These are phyloP conservation scores for Lepiota brunneoincarnata DNA, from an alignment of 768 basidiomycete species.

Conservation along the genomic window DNA sequence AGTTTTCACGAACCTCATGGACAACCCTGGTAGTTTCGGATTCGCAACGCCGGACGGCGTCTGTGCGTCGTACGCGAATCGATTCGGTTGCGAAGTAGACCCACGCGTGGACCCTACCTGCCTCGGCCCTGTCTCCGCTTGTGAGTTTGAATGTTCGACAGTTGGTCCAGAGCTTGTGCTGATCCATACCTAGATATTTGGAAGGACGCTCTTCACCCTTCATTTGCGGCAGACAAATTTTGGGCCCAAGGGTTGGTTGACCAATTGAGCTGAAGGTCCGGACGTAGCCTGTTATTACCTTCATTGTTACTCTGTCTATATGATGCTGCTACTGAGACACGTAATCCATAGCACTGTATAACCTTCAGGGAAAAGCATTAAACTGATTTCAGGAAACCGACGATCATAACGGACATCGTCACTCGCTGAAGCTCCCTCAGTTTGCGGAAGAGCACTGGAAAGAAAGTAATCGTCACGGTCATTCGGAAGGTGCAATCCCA, in stretches of 20 bases:
- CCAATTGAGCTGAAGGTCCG: too few relatives aligned
- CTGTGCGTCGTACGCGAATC: conserved; percentile 17
- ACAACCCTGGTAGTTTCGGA: conserved; percentile 16
- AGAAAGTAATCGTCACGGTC: too few relatives aligned
- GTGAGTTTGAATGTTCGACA: conserved; percentile 7
- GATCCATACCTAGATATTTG: conserved; percentile 16
- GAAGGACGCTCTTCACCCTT: conserved; percentile 21
- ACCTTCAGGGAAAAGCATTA: too few relatives aligned
- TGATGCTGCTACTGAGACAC: too few relatives aligned
- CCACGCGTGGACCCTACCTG: conserved; percentile 16
- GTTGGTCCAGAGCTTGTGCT: neutral
- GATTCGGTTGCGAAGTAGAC: conserved; percentile 13
- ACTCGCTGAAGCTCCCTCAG: too few relatives aligned
- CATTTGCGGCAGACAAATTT: conserved; percentile 17
- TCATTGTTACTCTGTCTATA: too few relatives aligned
- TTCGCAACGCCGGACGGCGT: conserved; percentile 17
- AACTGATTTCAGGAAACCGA: too few relatives aligned
- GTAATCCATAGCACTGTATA: too few relatives aligned
- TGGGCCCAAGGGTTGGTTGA: conserved; percentile 15
- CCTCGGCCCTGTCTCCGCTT: conserved; percentile 19
- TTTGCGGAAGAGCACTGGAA: too few relatives aligned
- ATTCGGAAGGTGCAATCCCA: too few relatives aligned
- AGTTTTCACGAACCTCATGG: conserved; percentile 18
- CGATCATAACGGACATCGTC: too few relatives aligned
- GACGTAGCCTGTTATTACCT: too few relatives aligned